Conservation (phyloP, 805 yeast genomes). For the Candida parachauliodes region DNA sequence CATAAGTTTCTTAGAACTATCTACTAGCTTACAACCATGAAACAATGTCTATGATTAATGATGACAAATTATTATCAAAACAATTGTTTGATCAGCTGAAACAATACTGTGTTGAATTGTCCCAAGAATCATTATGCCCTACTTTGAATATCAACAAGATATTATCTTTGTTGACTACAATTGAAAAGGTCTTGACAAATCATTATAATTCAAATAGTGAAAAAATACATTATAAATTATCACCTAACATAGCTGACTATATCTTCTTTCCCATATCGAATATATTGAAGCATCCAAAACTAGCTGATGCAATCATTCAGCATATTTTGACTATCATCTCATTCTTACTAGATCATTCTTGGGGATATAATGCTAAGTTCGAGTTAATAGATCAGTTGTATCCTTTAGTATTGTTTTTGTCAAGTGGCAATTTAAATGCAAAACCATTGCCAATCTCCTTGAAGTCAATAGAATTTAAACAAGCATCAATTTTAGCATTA, state of each 20-base stretch:
- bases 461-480: conserved; percentile 15
- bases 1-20: neutral
- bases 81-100: conserved; percentile 25
- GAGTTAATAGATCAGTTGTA: conserved; percentile 32
- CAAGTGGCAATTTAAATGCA: conserved; percentile 8
- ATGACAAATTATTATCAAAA: conserved; percentile 16
- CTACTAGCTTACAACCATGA: too few species aligned
- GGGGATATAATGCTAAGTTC: conserved; percentile 24
- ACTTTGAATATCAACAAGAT: conserved; percentile 5
- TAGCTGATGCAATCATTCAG: conserved; percentile 18
- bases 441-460: neutral
- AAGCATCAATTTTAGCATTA: conserved; percentile 14
- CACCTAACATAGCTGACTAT: conserved; percentile 37
- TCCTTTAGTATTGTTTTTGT: conserved; percentile 27
- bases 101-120: conserved; percentile 28
- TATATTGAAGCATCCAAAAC: conserved; percentile 24
- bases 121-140: conserved; percentile 19
- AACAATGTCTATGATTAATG: neutral
- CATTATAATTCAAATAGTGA: conserved; percentile 1
- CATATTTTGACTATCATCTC: conserved; percentile 26
- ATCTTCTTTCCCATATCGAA: conserved; percentile 37
- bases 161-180: conserved; percentile 5
- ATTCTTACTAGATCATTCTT: conserved; percentile 25
- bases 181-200: conserved; percentile 6
- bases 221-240: conserved; percentile 17